Conservation (phyloP, 169 alveolate species). For the Perkinsus marinus region DNA sequence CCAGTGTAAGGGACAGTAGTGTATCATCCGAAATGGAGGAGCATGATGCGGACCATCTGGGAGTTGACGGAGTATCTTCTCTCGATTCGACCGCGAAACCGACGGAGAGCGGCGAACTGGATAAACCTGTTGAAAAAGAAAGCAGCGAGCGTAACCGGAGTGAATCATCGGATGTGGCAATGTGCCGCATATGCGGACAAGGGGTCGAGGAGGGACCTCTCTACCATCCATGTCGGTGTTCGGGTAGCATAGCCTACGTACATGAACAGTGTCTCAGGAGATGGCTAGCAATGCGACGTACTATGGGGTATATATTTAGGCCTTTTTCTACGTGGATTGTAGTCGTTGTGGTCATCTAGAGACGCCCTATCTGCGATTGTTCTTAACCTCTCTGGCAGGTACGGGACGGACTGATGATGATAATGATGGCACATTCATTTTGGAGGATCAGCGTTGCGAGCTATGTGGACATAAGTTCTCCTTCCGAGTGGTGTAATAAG, state of each 20-base stretch:
- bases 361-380: too few species aligned
- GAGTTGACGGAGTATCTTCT: too few species aligned
- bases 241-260: constrained; percentile 34
- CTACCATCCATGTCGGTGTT: constrained; percentile 34
- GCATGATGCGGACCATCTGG: too few species aligned
- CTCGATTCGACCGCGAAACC: too few species aligned
- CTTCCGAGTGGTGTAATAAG: background rate
- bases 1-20: background rate
- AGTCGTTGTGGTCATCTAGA: too few species aligned
- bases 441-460: background rate
- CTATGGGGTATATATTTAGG: too few species aligned
- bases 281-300: constrained; percentile 14
- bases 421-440: background rate
- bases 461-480: background rate
- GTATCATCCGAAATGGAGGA: background rate
- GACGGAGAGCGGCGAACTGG: too few species aligned
- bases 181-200: background rate
- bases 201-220: background rate
- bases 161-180: background rate
- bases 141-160: too few species aligned
- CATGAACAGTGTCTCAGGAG: constrained; percentile 35
- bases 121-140: too few species aligned
- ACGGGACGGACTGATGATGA: background rate
- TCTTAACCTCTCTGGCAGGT: background rate
- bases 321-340: too few species aligned